Evolutionary conservation across 1,284 basidiomycete genomes (phyloP), one percentile per base, ranked within the genome.

Genomic region (Apiotrichum laibachii): DNA sequence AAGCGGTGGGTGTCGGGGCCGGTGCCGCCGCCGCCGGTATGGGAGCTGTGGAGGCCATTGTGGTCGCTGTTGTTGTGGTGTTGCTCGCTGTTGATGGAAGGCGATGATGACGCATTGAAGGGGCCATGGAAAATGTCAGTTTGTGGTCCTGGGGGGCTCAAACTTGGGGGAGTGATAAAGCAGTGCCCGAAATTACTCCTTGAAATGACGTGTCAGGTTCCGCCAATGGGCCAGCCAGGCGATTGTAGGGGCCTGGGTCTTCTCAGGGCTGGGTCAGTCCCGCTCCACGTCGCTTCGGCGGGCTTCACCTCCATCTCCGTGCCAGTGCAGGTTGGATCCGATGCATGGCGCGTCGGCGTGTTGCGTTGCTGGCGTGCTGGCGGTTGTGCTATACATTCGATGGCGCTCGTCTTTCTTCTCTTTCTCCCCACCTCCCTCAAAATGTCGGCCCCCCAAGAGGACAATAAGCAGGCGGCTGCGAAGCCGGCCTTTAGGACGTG

Each of bases 401-500:
- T 37, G 37, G 5, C 37, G 37, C 37, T 37, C 5, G 37, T 19
- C 11, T 50, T 19, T 40, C 19, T 39, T 40, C 13, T 50, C 33
- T 49, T 11, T 34, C 18, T 46, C 22, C 22, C 44, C 21, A 6
- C 31, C 13, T 33, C 39, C 42, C 50, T 21, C 22, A 33, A 42
- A 51, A 53, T 53, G 51, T 53, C 51, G 37, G 40, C 51, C 2
- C 22, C 12, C 13, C 37, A 37, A 16, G 22, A 53, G 51, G 31
- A 35, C 5, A 44, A 26, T 5, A 44, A 31, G 26, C 26, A 34
- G 18, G n/a, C 15, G 16, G 9, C 26, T 18, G 40, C 16, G 15
- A 22, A 52, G 51, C 51, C 51, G 31, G 42, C 52, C 19, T 58
- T 53, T 31, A 48, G 37, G 33, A 50, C 52, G 57, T 58, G 43